Percentiles rank a stretch among this genome's conserved stretches.
Conservation (phyloP, 305 asterid species). For the Striga hermonthica region DNA sequence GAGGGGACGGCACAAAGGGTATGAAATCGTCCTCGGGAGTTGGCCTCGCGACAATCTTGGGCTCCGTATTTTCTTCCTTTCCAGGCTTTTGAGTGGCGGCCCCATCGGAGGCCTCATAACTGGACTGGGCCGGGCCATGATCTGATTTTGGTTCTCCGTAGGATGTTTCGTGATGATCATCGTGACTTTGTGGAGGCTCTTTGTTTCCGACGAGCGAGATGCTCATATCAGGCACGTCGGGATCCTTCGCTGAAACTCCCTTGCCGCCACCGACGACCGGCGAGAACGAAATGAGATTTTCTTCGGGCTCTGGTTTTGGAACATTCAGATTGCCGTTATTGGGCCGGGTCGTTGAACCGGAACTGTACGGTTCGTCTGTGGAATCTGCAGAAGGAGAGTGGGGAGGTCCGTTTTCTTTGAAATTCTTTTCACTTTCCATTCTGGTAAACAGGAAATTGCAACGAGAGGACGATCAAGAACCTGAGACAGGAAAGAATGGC, state of each 20-base stretch:
- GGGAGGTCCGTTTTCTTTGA: constrained; percentile 39
- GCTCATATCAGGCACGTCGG: too few species aligned
- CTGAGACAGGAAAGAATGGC: constrained; percentile 24
- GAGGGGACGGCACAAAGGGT: constrained; percentile 37
- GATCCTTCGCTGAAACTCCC: too few species aligned
- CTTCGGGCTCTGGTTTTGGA: constrained; percentile 21
- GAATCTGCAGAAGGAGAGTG: constrained; percentile 30
- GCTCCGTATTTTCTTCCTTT: constrained; percentile 28
- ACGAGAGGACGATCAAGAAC: constrained; percentile 27
- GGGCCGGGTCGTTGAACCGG: constrained; percentile 20
- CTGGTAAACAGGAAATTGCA: constrained; percentile 24
- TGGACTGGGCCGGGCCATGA: constrained; percentile 13
- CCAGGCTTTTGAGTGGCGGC: constrained; percentile 30
- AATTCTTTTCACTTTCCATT: constrained; percentile 54
- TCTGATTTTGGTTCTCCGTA: constrained; percentile 27
- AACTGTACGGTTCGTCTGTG: constrained; percentile 29
- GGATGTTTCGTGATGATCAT: constrained; percentile 18
- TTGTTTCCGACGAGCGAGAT: background rate
- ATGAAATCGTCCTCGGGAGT: constrained; percentile 39
- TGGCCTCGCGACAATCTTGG: constrained; percentile 34
- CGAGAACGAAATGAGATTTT: constrained; percentile 22
- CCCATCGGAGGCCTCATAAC: constrained; percentile 32
- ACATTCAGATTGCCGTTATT: constrained; percentile 13
- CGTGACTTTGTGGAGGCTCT: constrained; percentile 17
- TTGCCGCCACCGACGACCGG: background rate